Conservation (phyloP, 1,284 basidiomycete genomes). For the Cutaneotrichosporon daszewskae region DNA sequence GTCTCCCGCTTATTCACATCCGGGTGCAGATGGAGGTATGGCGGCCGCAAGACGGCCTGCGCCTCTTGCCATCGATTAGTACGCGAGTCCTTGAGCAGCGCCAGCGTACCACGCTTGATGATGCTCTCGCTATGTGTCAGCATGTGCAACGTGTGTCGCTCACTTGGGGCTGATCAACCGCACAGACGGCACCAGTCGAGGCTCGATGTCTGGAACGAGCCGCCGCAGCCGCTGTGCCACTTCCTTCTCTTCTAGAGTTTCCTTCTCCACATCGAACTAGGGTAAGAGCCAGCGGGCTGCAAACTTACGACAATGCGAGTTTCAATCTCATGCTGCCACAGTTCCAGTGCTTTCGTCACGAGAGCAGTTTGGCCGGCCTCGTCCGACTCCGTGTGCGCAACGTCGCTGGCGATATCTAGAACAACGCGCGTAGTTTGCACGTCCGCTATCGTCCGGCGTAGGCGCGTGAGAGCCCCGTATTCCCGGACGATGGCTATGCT, state of each 20-base stretch:
- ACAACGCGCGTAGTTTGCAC: slow-evolving; percentile 82
- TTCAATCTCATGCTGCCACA: slow-evolving; percentile 80
- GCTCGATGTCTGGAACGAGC: slow-evolving; percentile 48
- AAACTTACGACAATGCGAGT: slow-evolving; percentile 66
- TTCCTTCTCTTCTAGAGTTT: slow-evolving; percentile 50
- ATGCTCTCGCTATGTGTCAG: slow-evolving; percentile 59
- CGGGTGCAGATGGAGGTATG: slow-evolving; percentile 81
- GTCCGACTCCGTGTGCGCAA: slow-evolving; percentile 38
- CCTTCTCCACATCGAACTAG: slow-evolving; percentile 48
- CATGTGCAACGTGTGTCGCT: not conserved
- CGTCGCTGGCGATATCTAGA: slow-evolving; percentile 48
- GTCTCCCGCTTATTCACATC: slow-evolving; percentile 74
- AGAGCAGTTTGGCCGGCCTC: slow-evolving; percentile 61
- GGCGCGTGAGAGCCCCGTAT: slow-evolving; percentile 62
- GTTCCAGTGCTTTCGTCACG: slow-evolving; percentile 58
- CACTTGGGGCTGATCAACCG: slow-evolving; percentile 4
- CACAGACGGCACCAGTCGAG: slow-evolving; percentile 39
- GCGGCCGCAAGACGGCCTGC: slow-evolving; percentile 88
- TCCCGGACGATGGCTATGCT: slow-evolving; percentile 84
- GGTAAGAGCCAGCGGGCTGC: not conserved
- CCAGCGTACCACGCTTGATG: slow-evolving; percentile 75
- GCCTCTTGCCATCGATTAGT: slow-evolving; percentile 73
- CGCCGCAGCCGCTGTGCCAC: slow-evolving; percentile 50
- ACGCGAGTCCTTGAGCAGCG: slow-evolving; percentile 71
- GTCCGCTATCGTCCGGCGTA: slow-evolving; percentile 71